Base-by-base conservation (phyloP, 2,329 filamentous ascomycete species). In the Trichoderma koningii region DNA sequence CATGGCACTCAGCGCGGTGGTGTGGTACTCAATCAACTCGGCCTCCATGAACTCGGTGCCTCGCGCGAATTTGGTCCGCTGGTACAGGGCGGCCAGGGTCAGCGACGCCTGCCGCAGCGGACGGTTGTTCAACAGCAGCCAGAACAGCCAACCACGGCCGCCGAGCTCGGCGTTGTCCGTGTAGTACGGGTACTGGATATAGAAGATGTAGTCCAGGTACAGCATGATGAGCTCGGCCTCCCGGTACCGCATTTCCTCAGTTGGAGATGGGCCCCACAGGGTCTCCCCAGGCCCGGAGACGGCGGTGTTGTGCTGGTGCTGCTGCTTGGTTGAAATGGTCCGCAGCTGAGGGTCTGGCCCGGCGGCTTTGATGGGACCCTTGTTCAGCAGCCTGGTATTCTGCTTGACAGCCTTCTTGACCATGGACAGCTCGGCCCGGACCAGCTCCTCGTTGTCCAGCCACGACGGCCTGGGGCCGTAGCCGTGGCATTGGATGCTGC, bases 211-310 rank as follows among this genome's bases (percentile, higher is more conserved):
- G 59, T 63, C 59, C 50, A 63, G 28, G 30, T 63, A 63, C n/a
- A 63, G 50, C 59, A 63, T 63, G 50, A 63, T 63, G 59, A 63
- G 59, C 47, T 63, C 59, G n/a, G 59, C 59, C 44, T 63, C 59
- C 7, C 59, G 59, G 50, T 34, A 63, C 12, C 59, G 59, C 48
- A 63, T 55, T 55, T 63, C 59, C 59, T 53, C 50, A 63, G 48
- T 63, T 19, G 59, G 59, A 41, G 50, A 63, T 6, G 59, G 45
- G 59, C 50, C 59, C 59, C 59, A 63, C 59, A 63, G 42, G 38
- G 59, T 48, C 59, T 51, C 23, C 21, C 55, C 50, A 26, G 50
- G 41, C 19, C 48, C 50, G 19, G 59, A 30, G 59, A 47, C 50
- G n/a, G 38, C 19, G 19, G 34, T 14, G 34, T 38, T 10, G 10